Evolutionary conservation across 345 rosid genomes (phyloP).

Genomic region (Eucalyptus cladocalyx): DNA sequence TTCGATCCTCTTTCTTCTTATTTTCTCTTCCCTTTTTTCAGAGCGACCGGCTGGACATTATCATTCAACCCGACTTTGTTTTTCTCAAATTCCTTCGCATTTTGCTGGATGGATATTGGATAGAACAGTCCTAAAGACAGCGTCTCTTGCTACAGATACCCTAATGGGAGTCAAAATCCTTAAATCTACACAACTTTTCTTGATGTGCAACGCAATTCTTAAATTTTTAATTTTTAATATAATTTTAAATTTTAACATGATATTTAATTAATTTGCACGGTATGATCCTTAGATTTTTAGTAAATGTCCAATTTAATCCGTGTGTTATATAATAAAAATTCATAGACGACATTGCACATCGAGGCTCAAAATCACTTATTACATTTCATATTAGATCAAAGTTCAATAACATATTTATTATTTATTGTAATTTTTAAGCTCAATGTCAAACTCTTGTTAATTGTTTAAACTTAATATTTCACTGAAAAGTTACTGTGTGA

Average conservation of each 20-base stretch:
- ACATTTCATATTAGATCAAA: too few relatives aligned
- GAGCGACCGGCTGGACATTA: not conserved
- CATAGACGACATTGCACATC: rapidly evolving
- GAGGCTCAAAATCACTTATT: rapidly evolving
- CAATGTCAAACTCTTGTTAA: too few relatives aligned
- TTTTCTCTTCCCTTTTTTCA: not conserved
- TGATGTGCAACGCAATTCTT: rapidly evolving
- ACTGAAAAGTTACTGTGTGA: rapidly evolving
- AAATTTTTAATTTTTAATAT: too few relatives aligned
- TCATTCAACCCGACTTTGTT: not conserved
- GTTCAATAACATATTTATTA: too few relatives aligned
- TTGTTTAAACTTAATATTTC: too few relatives aligned
- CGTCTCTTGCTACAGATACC: too few relatives aligned
- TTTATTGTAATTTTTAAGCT: not conserved
- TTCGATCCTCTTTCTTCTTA: not conserved
- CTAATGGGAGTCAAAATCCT: too few relatives aligned
- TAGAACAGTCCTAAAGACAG: too few relatives aligned
- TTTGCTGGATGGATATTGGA: not conserved
- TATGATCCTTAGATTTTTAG: rapidly evolving
- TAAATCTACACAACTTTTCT: too few relatives aligned
- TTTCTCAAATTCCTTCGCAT: not conserved
- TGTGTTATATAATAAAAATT: too few relatives aligned
- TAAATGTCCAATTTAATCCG: rapidly evolving
- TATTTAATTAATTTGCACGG: not conserved
- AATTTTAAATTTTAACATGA: rapidly evolving